These are phyloP conservation scores for Aspergillus coremiiformis DNA, from an alignment of 495 filamentous ascomycete species.

Conservation along the genomic window DNA sequence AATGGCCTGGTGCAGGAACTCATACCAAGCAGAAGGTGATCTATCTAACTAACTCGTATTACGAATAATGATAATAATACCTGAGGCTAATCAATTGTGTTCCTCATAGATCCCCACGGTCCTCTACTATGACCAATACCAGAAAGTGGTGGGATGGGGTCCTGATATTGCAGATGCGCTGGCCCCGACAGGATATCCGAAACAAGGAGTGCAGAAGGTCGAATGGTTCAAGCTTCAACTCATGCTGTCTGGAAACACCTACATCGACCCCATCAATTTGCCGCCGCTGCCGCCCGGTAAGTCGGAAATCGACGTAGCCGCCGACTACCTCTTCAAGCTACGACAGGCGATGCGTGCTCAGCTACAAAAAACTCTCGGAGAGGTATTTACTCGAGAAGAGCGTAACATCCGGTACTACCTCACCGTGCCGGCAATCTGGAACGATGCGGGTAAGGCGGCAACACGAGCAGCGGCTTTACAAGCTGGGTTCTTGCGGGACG, in stretches of 20 bases:
- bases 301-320: slow-evolving; percentile 73
- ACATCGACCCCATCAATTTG: slow-evolving; percentile 75
- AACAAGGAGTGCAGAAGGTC: slow-evolving; percentile 72
- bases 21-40: slow-evolving; percentile 69
- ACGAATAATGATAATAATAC: neutral
- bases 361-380: slow-evolving; percentile 66
- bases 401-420: slow-evolving; percentile 72
- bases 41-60: neutral
- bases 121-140: slow-evolving; percentile 75
- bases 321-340: slow-evolving; percentile 73
- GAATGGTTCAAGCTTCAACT: slow-evolving; percentile 82
- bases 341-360: slow-evolving; percentile 71
- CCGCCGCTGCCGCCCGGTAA: slow-evolving; percentile 71
- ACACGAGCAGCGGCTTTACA: slow-evolving; percentile 71
- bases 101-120: slow-evolving; percentile 63
- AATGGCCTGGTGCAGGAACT: slow-evolving; percentile 72
- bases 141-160: slow-evolving; percentile 76
- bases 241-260: slow-evolving; percentile 74
- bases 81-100: slow-evolving; percentile 4
- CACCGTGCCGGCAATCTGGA: slow-evolving; percentile 74
- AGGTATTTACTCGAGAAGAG: slow-evolving; percentile 71
- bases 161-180: slow-evolving; percentile 74
- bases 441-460: slow-evolving; percentile 72
- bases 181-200: slow-evolving; percentile 72
- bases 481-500: slow-evolving; percentile 67